phyloP scores from a whole-genome alignment of 805 yeast species.

The Kurtzmaniella cleridarum region DNA sequence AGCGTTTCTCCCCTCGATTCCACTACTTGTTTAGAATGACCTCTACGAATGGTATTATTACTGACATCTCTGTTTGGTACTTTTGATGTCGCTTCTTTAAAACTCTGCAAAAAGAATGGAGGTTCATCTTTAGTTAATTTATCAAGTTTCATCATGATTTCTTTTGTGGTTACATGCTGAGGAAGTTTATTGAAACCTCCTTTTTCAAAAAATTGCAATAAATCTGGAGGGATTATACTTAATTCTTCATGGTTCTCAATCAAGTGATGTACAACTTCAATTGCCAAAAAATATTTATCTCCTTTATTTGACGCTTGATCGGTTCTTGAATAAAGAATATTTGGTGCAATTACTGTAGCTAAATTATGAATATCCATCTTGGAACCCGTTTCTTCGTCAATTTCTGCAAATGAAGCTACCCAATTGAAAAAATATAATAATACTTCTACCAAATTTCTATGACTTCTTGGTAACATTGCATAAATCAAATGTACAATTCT shows the following conservation, averaged over 20 bases:
- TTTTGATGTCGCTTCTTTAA: not conserved
- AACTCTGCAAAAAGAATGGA: constrained; percentile 17
- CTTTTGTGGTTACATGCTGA: constrained; percentile 26
- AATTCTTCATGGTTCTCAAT: constrained; percentile 79
- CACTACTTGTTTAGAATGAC: constrained; percentile 20
- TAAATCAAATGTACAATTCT: constrained; percentile 59
- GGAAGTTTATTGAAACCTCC: constrained; percentile 30
- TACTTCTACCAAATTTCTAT: constrained; percentile 84
- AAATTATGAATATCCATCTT: constrained; percentile 95
- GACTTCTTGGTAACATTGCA: constrained; percentile 72
- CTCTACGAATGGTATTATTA: constrained; percentile 25
- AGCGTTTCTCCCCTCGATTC: constrained; percentile 30
- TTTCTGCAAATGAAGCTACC: constrained; percentile 93
- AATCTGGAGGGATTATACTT: constrained; percentile 66
- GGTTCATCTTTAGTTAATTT: constrained; percentile 28
- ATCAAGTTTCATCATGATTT: constrained; percentile 28
- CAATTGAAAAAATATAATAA: constrained; percentile 81
- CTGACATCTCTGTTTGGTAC: constrained; percentile 21
- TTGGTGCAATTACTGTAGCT: constrained; percentile 94
- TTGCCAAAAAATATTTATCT: constrained; percentile 79
- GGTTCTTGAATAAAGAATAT: constrained; percentile 57
- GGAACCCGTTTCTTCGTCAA: constrained; percentile 80
- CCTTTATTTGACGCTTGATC: constrained; percentile 33
- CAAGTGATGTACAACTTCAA: constrained; percentile 81
- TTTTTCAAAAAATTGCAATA: constrained; percentile 45